phyloP scores from a whole-genome alignment of 805 yeast species.

The Wickerhamomyces xylosicus region DNA sequence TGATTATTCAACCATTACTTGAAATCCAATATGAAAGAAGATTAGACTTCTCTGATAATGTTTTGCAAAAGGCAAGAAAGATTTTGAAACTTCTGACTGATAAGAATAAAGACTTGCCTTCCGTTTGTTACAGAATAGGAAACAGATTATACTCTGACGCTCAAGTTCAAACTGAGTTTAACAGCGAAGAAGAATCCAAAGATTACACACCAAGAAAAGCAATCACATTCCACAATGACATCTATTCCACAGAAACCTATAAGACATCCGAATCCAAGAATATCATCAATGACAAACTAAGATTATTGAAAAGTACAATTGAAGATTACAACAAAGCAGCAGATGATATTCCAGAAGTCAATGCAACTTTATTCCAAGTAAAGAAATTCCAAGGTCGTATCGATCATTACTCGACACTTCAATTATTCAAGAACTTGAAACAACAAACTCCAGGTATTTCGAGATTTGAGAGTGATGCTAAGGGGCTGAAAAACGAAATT shows the following conservation, averaged over 20 bases:
- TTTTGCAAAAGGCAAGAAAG: conserved; percentile 21
- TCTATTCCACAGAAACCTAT: conserved; percentile 9
- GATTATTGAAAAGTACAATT: conserved; percentile 20
- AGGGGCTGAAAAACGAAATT: conserved; percentile 18
- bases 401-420: conserved; percentile 13
- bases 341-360: conserved; percentile 9
- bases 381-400: conserved; percentile 18
- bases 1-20: conserved; percentile 30
- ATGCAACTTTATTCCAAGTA: conserved; percentile 21
- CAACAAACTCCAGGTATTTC: not conserved
- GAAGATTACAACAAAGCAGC: conserved; percentile 16
- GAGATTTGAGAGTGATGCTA: conserved; percentile 13
- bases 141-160: conserved; percentile 27
- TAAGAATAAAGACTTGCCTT: conserved; percentile 24
- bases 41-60: conserved; percentile 20
- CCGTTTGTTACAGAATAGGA: conserved; percentile 31
- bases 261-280: conserved; percentile 3
- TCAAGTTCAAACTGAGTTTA: conserved; percentile 18
- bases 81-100: conserved; percentile 18
- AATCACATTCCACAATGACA: conserved; percentile 6
- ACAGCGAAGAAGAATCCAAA: conserved; percentile 3
- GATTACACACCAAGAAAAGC: no score
- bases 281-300: conserved; percentile 18
- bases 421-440: conserved; percentile 13
- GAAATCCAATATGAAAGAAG: conserved; percentile 30